Percentiles rank a stretch among this genome's conserved stretches.
These are phyloP conservation scores for Skeletonema costatum DNA, from an alignment of 108 stramenopile genomes.

Conservation along the genomic window DNA sequence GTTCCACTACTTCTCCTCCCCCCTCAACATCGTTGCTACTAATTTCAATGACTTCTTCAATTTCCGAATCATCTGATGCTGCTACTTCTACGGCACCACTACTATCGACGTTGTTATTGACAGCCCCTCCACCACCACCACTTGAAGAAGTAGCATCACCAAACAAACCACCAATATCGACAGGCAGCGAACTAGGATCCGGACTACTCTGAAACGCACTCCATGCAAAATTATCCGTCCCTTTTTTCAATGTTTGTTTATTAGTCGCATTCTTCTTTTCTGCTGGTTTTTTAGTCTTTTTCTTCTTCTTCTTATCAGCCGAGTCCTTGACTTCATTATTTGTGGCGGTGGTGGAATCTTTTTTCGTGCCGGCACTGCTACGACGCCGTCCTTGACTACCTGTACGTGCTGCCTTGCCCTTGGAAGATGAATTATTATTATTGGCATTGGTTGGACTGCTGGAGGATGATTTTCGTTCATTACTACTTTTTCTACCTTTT, in stretches of 20 bases:
- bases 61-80: too few species aligned
- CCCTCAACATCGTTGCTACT: too few species aligned
- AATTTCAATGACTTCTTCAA: too few species aligned
- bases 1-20: too few species aligned
- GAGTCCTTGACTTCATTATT: not conserved
- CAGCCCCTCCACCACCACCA: not conserved
- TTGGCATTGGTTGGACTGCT: too few species aligned
- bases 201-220: constrained; percentile 85
- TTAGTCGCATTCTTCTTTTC: not conserved
- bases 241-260: not conserved
- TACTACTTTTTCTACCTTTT: not conserved
- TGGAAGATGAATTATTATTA: too few species aligned
- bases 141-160: not conserved
- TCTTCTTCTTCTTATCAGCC: not conserved
- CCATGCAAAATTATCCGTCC: constrained; percentile 69
- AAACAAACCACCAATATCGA: constrained; percentile 32
- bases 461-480: too few species aligned
- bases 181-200: constrained; percentile 72
- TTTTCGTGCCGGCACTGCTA: not conserved
- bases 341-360: not conserved
- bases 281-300: not conserved
- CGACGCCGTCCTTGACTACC: not conserved
- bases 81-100: too few species aligned
- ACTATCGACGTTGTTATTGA: too few species aligned
- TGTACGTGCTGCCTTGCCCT: not conserved